phyloP scores from a whole-genome alignment of 2,329 filamentous ascomycete species.

The Colletotrichum higginsianum region DNA sequence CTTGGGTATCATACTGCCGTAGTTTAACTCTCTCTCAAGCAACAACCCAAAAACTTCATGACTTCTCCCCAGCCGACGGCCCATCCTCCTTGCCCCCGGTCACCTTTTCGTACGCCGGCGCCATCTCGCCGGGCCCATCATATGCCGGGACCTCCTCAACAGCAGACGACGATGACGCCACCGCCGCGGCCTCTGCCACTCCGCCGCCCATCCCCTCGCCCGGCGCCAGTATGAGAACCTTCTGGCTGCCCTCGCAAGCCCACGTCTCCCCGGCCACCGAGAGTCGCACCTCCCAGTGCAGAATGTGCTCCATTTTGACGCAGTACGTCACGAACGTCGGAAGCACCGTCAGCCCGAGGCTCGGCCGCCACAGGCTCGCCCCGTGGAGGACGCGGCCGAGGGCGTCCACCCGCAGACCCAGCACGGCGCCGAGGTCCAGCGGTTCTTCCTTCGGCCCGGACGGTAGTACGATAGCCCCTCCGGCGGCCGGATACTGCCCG shows the following conservation, averaged over 20 bases:
- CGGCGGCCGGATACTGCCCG: not conserved
- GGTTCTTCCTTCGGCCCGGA: not conserved
- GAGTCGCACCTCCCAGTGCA: slow-evolving; percentile 15
- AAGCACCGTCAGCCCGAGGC: not conserved
- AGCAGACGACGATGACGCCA: not conserved
- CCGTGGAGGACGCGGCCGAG: not conserved
- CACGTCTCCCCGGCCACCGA: slow-evolving; percentile 5
- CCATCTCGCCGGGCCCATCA: slow-evolving; percentile 9
- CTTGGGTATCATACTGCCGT: not conserved
- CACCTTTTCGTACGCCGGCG: slow-evolving; percentile 27
- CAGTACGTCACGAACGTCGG: slow-evolving; percentile 20
- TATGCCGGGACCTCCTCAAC: slow-evolving; percentile 10
- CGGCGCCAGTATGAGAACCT: slow-evolving; percentile 5
- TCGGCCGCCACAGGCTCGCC: not conserved
- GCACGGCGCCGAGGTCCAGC: slow-evolving; percentile 10
- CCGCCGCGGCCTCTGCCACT: not conserved
- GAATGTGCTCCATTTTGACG: not conserved
- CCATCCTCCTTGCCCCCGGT: not conserved
- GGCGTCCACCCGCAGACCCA: slow-evolving; percentile 11
- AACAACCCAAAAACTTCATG: not conserved
- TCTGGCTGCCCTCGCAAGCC: slow-evolving; percentile 16
- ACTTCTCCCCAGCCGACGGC: not conserved
- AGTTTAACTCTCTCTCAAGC: not conserved
- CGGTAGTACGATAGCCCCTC: not conserved
- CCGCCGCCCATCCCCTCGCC: not conserved